These are phyloP conservation scores for Entamoeba dispar DNA, from an alignment of 208 protist species.

Conservation along the genomic window DNA sequence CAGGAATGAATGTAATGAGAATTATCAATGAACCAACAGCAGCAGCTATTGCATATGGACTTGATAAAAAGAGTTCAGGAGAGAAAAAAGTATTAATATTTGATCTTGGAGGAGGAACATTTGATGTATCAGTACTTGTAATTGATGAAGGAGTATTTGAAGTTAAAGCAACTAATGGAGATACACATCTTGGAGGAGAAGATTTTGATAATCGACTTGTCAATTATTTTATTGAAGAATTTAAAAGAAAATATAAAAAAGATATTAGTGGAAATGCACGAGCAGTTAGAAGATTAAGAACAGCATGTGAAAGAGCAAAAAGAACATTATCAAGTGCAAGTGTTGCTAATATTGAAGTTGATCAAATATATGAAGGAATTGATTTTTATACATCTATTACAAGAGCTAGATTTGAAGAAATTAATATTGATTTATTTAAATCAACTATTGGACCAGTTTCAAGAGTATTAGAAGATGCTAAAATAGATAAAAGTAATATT, in stretches of 20 bases:
- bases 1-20: conserved; percentile 74
- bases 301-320: conserved; percentile 71
- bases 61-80: conserved; percentile 63
- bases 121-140: conserved; percentile 87
- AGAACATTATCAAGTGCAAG: conserved; percentile 65
- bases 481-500: conserved; percentile 69
- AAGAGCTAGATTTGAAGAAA: conserved; percentile 83
- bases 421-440: conserved; percentile 80
- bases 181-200: conserved; percentile 4
- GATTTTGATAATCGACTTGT: conserved; percentile 46
- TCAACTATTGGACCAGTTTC: conserved; percentile 69
- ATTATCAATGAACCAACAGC: conserved; percentile 99
- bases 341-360: conserved; percentile 66
- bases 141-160: conserved; percentile 58
- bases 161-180: background rate
- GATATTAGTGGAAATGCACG: background rate
- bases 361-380: conserved; percentile 73
- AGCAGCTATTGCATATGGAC: conserved; percentile 82
- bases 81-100: conserved; percentile 59
- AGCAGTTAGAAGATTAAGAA: background rate
- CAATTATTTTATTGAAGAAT: conserved; percentile 71
- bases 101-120: conserved; percentile 81
- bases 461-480: conserved; percentile 64
- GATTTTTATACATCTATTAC: conserved; percentile 78
- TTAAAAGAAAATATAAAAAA: background rate